A percentile compares a stretch with the other conserved stretches of the same genome.
These are phyloP conservation scores for Penicillium sp. DNA, from an alignment of 2,329 filamentous ascomycete genomes.

Conservation along the genomic window DNA sequence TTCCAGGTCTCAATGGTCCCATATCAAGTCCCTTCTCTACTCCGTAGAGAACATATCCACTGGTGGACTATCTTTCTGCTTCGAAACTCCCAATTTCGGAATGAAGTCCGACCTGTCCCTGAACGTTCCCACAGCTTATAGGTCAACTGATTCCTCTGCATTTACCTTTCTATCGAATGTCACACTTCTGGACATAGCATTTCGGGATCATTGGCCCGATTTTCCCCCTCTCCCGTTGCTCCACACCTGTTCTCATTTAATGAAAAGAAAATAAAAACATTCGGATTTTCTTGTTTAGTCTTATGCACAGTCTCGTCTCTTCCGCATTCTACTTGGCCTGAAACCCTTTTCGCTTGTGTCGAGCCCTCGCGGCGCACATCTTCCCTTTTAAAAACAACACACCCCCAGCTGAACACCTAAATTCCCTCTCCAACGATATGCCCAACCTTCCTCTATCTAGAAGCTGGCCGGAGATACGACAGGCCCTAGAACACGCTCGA, in stretches of 20 bases:
- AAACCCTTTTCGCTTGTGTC: background rate
- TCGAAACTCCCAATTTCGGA: background rate
- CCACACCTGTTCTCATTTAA: constrained; percentile 21
- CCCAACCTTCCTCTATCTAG: constrained; percentile 25
- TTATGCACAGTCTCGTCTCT: constrained; percentile 15
- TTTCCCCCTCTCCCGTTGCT: constrained; percentile 17
- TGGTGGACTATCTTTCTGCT: background rate
- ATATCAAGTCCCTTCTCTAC: background rate
- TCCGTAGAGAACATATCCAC: background rate
- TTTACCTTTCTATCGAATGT: constrained; percentile 9
- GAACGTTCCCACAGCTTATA: constrained; percentile 5
- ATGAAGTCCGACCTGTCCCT: constrained; percentile 13
- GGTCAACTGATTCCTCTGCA: constrained; percentile 5
- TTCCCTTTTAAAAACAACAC: background rate
- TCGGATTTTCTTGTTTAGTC: constrained; percentile 14
- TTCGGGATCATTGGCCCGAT: constrained; percentile 16
- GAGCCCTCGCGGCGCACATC: constrained; percentile 1
- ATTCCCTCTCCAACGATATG: constrained; percentile 24
- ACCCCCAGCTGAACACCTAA: background rate
- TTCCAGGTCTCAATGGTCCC: background rate
- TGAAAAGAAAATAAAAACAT: constrained; percentile 20
- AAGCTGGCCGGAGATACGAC: constrained; percentile 51
- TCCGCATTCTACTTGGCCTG: constrained; percentile 1
- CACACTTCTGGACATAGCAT: constrained; percentile 15
- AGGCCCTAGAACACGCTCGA: constrained; percentile 72